These are phyloP conservation scores for Ashbya aceris DNA, from an alignment of 1,139 yeast genomes.

Conservation along the genomic window DNA sequence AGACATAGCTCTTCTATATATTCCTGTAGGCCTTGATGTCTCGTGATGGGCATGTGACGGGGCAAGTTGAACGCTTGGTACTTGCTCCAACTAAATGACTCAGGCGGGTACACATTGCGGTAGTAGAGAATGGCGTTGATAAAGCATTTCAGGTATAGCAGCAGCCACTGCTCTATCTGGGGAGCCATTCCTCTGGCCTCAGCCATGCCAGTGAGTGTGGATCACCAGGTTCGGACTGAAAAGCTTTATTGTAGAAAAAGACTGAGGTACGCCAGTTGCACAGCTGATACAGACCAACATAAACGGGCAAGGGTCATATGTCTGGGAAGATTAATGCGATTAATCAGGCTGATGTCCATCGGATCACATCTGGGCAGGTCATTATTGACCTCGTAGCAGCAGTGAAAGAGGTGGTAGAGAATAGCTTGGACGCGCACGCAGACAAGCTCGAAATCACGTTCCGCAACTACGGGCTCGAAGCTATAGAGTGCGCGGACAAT, in stretches of 20 bases:
- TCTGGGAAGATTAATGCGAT: constrained; percentile 16
- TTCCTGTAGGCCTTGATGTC: constrained; percentile 22
- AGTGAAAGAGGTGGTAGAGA: constrained; percentile 80
- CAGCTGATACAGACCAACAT: too few species aligned
- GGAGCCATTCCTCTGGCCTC: too few species aligned
- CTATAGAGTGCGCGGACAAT: constrained; percentile 63
- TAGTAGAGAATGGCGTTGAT: constrained; percentile 25
- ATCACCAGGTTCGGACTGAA: too few species aligned
- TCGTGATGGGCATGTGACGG: constrained; percentile 25
- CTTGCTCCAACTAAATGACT: constrained; percentile 25
- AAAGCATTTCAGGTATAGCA: constrained; percentile 25
- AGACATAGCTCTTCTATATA: constrained; percentile 26
- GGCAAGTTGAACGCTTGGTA: constrained; percentile 30
- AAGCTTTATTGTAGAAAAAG: too few species aligned
- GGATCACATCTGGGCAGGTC: constrained; percentile 88
- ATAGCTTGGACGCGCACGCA: constrained; percentile 72
- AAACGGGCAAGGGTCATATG: background rate
- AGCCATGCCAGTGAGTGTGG: too few species aligned
- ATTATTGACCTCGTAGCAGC: constrained; percentile 69
- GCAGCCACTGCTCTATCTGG: constrained; percentile 23
- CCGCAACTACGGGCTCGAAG: constrained; percentile 65
- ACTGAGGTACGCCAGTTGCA: too few species aligned
- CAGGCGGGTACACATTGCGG: constrained; percentile 28
- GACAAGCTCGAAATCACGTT: constrained; percentile 57
- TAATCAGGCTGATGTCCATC: constrained; percentile 39